Evolutionary conservation across 331 rosid species (phyloP).

Genomic region (Cydonia oblonga): DNA sequence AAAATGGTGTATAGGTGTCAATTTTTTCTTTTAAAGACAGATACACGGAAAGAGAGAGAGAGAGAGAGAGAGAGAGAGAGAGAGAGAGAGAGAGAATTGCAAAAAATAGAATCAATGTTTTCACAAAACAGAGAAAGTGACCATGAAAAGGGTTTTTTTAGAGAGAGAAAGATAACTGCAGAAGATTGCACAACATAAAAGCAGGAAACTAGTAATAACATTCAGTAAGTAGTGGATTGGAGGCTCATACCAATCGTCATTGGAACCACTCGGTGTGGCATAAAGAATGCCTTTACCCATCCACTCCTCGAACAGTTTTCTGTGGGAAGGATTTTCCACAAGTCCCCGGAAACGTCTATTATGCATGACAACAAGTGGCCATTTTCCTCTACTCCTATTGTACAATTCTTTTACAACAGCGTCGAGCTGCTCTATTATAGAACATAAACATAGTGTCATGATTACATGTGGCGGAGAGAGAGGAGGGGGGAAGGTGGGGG

Average conservation of each 20-base stretch:
- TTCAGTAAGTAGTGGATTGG: not conserved
- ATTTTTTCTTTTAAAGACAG: too few relatives aligned
- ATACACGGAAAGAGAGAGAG: too few relatives aligned
- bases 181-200: not conserved
- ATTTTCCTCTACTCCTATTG: constrained; percentile 41
- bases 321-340: constrained; percentile 51
- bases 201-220: not conserved
- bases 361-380: constrained; percentile 84
- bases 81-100: too few relatives aligned
- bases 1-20: too few relatives aligned
- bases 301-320: constrained; percentile 66
- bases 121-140: not conserved
- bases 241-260: constrained; percentile 76
- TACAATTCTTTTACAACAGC: constrained; percentile 64
- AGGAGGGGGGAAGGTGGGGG: not conserved
- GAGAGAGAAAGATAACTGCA: not conserved
- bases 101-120: too few relatives aligned
- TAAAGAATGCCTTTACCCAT: constrained; percentile 58
- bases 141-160: not conserved
- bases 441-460: constrained; percentile 19
- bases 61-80: too few relatives aligned
- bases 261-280: constrained; percentile 78
- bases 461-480: not conserved
- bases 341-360: constrained; percentile 54
- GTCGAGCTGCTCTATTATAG: constrained; percentile 55